Evolutionary conservation across 1,284 basidiomycete species (phyloP), one percentile per base, ranked within the genome.

Genomic region (Rhodotorula sp.): DNA sequence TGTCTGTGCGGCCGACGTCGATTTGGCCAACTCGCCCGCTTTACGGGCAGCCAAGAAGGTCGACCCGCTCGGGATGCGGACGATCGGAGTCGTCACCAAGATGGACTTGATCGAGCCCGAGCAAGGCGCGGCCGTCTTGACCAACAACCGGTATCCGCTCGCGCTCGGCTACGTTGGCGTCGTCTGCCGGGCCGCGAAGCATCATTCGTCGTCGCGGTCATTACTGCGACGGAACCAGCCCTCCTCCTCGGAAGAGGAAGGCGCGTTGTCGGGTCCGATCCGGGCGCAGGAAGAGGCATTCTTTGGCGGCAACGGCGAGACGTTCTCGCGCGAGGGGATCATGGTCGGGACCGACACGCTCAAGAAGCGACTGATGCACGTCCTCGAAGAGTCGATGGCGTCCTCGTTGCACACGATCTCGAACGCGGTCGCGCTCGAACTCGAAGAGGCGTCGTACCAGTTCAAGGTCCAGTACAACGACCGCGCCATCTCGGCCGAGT

Each of bases 391-490:
- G 31, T 93, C 91, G 57, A 99, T 99, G 96, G 92, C 94, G 0
- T 91, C 91, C 0, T 94, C 92, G 56, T 85, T 99, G 16, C 93
- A 98, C 79, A 90, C 91, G 2, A 97, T 99, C 80, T 92, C 93
- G 65, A 97, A 97, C 80, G 92, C 93, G 2, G 96, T 99, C 7
- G 94, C 97, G 79, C 87, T 97, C 49, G 97, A 99, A 81, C 87
- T 98, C 20, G 96, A 99, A 81, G 96, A 98, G 79, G 90, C 96
- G 2, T 89, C 89, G 43, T 99, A 99, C 82, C 95, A 98, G 82
- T 99, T 99, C 87, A 99, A 99, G 83, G 95, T 99, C 1, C 93
- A 98, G 82, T 99, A 99, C 85, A 99, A 99, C 80, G 97, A 99
- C 82, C 88, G 93, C 29, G 87, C 91, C 39, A 92, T 98, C 77